Conservation (phyloP, 257 asterid genomes). For the Gentiana straminea region DNA sequence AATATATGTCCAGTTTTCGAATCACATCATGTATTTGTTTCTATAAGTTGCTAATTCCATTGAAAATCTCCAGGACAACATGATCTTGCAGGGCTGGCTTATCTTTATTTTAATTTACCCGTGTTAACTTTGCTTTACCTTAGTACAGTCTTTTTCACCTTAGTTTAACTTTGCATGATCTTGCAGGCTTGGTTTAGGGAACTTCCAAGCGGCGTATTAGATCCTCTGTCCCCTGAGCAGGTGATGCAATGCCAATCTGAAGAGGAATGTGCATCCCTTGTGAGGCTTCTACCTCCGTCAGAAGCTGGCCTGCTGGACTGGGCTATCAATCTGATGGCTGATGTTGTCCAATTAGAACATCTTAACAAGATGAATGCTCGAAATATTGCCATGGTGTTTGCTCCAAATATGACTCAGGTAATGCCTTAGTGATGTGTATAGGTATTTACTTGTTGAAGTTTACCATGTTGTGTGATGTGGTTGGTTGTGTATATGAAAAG, state of each 20-base stretch:
- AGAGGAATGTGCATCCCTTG: slow-evolving; percentile 70
- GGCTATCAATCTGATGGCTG: slow-evolving; percentile 94
- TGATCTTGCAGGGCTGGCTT: no score
- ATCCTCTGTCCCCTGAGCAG: slow-evolving; percentile 78
- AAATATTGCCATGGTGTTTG: slow-evolving; percentile 95
- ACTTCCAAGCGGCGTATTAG: slow-evolving; percentile 89
- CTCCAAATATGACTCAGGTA: slow-evolving; percentile 99
- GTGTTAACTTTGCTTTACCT: no score
- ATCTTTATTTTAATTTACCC: no score
- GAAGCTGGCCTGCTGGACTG: slow-evolving; percentile 85
- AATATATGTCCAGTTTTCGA: no score
- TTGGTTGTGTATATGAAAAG: no score
- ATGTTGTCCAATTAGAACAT: slow-evolving; percentile 77
- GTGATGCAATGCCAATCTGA: slow-evolving; percentile 88
- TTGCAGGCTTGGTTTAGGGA: slow-evolving; percentile 97
- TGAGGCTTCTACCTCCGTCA: slow-evolving; percentile 70
- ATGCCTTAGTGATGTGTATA: not conserved
- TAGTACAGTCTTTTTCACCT: no score
- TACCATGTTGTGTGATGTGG: no score
- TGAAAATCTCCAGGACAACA: no score
- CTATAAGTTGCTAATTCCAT: no score
- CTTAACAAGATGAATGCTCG: slow-evolving; percentile 89
- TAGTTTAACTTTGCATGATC: slow-evolving; percentile 4
- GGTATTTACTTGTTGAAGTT: no score
- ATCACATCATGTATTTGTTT: no score